Base-by-base conservation (phyloP, 108 stramenopile species). In the Nannochloropsis salina region DNA sequence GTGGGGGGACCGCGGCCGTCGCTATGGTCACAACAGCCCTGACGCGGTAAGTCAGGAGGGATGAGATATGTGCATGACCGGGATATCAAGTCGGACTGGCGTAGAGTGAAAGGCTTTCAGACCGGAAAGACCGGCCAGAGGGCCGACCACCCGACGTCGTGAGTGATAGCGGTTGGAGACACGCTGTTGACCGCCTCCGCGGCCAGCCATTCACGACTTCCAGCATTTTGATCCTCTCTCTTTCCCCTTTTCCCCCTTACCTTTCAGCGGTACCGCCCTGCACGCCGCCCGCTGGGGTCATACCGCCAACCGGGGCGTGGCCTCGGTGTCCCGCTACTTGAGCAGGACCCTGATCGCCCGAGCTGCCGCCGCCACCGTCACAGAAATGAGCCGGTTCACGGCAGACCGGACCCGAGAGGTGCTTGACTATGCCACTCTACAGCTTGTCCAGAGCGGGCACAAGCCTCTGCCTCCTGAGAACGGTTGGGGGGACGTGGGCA, bases 261-360 rank as follows among this genome's bases (percentile, higher is more conserved):
- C 31, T 31, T 31, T 31, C 61, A 74, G 61, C 15, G 61, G 61
- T n/a, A 74, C 61, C 61, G 61, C 61, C 61, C 15, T 74, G 20
- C 61, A 74, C 15, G 61, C n/a, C 61, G 61, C 61, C n/a, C 61
- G 61, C n/a, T 74, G 61, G 61, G 61, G 61, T n/a, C 61, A 74
- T 2, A 74, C 61, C 20, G 61, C 61, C n/a, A 74, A 74, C 8
- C 61, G 61, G 15, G 61, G 61, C 61, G 61, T 74, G 61, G 61
- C 61, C 15, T 74, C 61, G 3, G 61, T 74, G 20, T 74, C 61
- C 61, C 61, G 61, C 61, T 74, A 74, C 61, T n/a, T 74, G 4
- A n/a, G 20, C 6, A 15, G 61, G 8, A 74, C 61, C 61, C 61
- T 74, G 20, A 74, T 74, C 61, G 61, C 61, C 61, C 61, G 61